These are phyloP conservation scores for Mycena vitilis DNA, from an alignment of 768 basidiomycete species.

Conservation along the genomic window DNA sequence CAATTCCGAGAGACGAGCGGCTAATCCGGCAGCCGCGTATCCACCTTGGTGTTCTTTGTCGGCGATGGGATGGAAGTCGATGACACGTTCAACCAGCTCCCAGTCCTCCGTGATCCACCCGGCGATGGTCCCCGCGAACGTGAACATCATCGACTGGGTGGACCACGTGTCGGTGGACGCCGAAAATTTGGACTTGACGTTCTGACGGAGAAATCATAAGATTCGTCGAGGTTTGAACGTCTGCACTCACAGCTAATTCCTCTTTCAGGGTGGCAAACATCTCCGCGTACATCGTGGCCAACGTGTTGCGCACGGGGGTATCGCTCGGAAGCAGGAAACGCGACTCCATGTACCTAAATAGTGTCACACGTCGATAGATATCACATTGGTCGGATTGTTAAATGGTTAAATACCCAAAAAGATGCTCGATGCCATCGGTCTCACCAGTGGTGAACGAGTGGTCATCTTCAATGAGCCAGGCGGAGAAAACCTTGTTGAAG, in stretches of 20 bases:
- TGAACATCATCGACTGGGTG: conserved; percentile 44
- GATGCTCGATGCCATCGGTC: conserved; percentile 7
- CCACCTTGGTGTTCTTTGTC: conserved; percentile 49
- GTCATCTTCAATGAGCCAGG: conserved; percentile 44
- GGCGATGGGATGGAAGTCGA: conserved; percentile 47
- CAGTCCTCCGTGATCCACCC: conserved; percentile 42
- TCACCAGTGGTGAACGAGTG: conserved; percentile 42
- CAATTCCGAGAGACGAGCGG: conserved; percentile 30
- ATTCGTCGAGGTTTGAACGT: background rate
- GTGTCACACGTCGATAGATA: conserved; percentile 14
- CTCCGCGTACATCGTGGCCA: conserved; percentile 33
- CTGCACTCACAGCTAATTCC: conserved; percentile 35
- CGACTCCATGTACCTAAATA: conserved; percentile 1
- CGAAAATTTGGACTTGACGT: conserved; percentile 41
- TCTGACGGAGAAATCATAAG: conserved; percentile 15
- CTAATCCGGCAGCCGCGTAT: conserved; percentile 45
- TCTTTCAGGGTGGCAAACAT: conserved; percentile 35
- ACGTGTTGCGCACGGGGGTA: conserved; percentile 42
- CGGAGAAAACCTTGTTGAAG: conserved; percentile 33
- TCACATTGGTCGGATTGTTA: background rate
- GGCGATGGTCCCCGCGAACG: conserved; percentile 46
- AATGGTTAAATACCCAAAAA: background rate
- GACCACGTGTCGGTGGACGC: conserved; percentile 46
- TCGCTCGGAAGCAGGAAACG: conserved; percentile 37
- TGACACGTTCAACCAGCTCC: conserved; percentile 45